phyloP scores from a whole-genome alignment of 305 asterid genomes.

The Solanum hybrid region DNA sequence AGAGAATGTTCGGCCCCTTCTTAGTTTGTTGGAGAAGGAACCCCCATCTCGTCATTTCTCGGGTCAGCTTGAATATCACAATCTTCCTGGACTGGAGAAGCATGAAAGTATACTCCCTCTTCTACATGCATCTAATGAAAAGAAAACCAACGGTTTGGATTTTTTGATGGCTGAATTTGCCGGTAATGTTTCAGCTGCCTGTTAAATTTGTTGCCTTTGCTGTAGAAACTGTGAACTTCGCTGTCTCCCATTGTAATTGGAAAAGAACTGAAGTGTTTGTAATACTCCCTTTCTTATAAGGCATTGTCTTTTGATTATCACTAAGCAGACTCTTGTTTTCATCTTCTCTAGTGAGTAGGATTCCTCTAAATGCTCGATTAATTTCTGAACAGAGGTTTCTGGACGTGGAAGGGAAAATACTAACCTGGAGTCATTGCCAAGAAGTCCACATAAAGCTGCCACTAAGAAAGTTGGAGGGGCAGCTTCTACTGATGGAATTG shows the following conservation, averaged over 20 bases:
- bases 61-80: constrained; percentile 95
- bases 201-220: not conserved
- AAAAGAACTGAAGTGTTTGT: not conserved
- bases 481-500: constrained; percentile 46
- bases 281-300: not conserved
- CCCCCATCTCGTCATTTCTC: constrained; percentile 97
- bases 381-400: constrained; percentile 65
- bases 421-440: constrained; percentile 54
- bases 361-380: constrained; percentile 12
- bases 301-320: not conserved
- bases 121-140: constrained; percentile 71
- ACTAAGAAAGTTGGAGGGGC: constrained; percentile 58
- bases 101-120: constrained; percentile 88
- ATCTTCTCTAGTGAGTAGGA: not conserved
- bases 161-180: constrained; percentile 97
- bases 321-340: not conserved
- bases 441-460: constrained; percentile 62
- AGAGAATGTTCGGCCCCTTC: constrained; percentile 82
- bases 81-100: constrained; percentile 84
- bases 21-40: constrained; percentile 91
- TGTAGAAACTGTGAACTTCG: not conserved
- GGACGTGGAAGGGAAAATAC: constrained; percentile 78
- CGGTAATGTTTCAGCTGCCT: constrained; percentile 36
- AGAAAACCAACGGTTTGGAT: constrained; percentile 84
- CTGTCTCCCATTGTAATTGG: not conserved